phyloP scores from a whole-genome alignment of 352 stramenopile genomes.

The Globisporangium irregulare region DNA sequence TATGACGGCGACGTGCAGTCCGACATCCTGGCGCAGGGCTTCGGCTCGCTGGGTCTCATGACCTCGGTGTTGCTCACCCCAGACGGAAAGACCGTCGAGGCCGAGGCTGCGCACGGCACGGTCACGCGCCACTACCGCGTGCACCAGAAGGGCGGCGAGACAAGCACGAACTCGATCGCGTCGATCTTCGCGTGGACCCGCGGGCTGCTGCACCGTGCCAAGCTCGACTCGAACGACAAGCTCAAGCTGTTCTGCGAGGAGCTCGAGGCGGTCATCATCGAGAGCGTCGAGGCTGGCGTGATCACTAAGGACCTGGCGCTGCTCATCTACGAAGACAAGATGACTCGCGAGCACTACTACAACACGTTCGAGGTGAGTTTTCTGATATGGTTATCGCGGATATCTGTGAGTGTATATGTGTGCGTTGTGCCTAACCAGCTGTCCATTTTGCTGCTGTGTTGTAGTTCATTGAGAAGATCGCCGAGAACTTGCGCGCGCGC shows the following conservation, averaged over 20 bases:
- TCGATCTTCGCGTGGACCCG: constrained; percentile 89
- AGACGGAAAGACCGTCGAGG: constrained; percentile 86
- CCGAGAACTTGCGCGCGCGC: constrained; percentile 41
- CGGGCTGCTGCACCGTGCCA: constrained; percentile 77
- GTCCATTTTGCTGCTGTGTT: constrained; percentile 1
- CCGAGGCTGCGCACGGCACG: constrained; percentile 87
- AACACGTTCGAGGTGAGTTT: constrained; percentile 50
- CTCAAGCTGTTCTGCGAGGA: constrained; percentile 74
- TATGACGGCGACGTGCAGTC: constrained; percentile 91
- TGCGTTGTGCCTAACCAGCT: neutral
- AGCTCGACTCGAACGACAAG: constrained; percentile 78
- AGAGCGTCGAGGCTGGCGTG: constrained; percentile 75
- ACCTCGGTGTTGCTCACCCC: constrained; percentile 81
- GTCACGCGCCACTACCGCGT: constrained; percentile 88
- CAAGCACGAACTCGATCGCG: constrained; percentile 87
- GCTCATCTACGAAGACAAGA: constrained; percentile 69
- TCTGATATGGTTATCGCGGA: neutral
- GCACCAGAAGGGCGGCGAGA: constrained; percentile 87
- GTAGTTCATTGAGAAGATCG: constrained; percentile 54
- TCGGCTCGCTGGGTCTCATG: constrained; percentile 87
- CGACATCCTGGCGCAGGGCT: constrained; percentile 88
- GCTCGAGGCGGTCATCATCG: constrained; percentile 71
- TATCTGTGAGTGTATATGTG: neutral
- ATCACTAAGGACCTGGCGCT: constrained; percentile 90
- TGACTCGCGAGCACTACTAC: constrained; percentile 81